Base-by-base conservation (phyloP, 345 rosid species). In the Excoecaria agallocha region DNA sequence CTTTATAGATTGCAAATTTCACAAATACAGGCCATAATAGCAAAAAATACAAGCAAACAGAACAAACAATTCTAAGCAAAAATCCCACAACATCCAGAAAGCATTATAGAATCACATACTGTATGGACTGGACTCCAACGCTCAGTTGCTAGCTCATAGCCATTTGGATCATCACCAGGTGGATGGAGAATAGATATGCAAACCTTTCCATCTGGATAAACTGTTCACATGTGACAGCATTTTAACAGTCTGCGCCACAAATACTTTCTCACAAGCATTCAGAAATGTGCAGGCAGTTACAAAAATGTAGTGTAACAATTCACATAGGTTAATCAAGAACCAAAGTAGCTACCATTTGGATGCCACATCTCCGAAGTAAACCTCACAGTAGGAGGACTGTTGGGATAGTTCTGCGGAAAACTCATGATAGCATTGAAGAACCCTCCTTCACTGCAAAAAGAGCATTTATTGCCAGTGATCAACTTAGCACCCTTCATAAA, bases 161-260 rank as follows among this genome's bases (percentile, higher is more conserved):
- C 98, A 82, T 82, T 87, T 39, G 98, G 98, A 74, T 91, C 98
- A n/a, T 91, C 98, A 62, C 97, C 97, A 58, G 95, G 95, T 51
- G 95, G 93, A 80, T 93, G 98, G 74, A 91, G 95, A 80, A 91
- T 93, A 12, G 98, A 93, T 74, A 93, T 91, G 84, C 95, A 90
- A 73, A 93, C 97, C 72, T 77, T 85, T 54, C 98, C 98, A 74
- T 91, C 97, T 7, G 88, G 74, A 74, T 87, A 93, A 71, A 91
- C 98, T 89, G 81, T 64, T 4, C 46, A 78, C 50, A 37, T 6
- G 51, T 22, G 9, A 15, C 30, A 55, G 16, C 35, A 35, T 8
- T 20, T 57, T 73, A 75, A 67, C 65, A 79, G 50, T 68, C 48
- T 60, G 48, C 57, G 38, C 72, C 58, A 25, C 35, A 66, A 39